Conservation (phyloP, 139 green algal genomes). For the Gonium pectorale region DNA sequence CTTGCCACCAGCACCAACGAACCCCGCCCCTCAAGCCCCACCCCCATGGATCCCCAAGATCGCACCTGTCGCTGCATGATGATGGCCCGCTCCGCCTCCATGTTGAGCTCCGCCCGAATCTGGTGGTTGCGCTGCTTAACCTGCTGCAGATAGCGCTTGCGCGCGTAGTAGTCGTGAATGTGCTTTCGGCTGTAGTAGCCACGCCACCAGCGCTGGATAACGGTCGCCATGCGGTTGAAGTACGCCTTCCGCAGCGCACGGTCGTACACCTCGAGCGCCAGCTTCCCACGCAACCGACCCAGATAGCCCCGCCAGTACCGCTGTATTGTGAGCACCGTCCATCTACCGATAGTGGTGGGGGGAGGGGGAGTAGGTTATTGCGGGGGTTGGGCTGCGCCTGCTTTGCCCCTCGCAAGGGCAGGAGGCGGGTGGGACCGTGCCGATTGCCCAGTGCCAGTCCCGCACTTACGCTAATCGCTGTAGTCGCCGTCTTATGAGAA, state of each 20-base stretch:
- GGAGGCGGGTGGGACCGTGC: background rate
- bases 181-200: slow-evolving; percentile 74
- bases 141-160: slow-evolving; percentile 70
- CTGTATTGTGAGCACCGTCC: slow-evolving; percentile 53
- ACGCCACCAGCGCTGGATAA: slow-evolving; percentile 74
- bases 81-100: slow-evolving; percentile 51
- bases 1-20: too few species aligned
- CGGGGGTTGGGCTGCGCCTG: too few species aligned
- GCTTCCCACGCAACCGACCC: slow-evolving; percentile 48
- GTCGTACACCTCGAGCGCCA: slow-evolving; percentile 45
- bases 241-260: slow-evolving; percentile 62
- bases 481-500: slow-evolving; percentile 41
- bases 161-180: slow-evolving; percentile 73
- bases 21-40: background rate
- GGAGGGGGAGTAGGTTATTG: too few species aligned
- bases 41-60: background rate
- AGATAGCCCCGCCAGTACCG: slow-evolving; percentile 66
- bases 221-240: slow-evolving; percentile 69
- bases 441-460: background rate
- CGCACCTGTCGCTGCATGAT: slow-evolving; percentile 41
- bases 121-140: slow-evolving; percentile 56
- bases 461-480: slow-evolving; percentile 45
- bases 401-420: background rate
- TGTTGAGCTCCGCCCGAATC: slow-evolving; percentile 47
- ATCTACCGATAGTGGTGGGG: background rate